A percentile compares a stretch with the other conserved stretches of the same genome.
phyloP scores from a whole-genome alignment of 495 filamentous ascomycete species.

The Aspergillus campestris region DNA sequence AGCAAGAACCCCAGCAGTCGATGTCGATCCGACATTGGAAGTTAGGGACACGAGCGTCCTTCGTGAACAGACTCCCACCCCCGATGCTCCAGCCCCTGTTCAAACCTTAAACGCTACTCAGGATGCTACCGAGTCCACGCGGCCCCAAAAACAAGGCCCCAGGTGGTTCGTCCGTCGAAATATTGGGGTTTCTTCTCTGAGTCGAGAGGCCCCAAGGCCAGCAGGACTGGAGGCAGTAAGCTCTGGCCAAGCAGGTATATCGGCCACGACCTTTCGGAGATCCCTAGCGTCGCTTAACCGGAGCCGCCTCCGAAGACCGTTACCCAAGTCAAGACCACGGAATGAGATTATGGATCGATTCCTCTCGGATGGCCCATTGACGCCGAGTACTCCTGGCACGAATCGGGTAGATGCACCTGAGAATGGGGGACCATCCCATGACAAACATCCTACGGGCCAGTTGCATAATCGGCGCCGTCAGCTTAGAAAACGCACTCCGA shows the following conservation, averaged over 20 bases:
- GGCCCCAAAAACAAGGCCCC: conserved; percentile 17
- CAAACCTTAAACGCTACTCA: not conserved
- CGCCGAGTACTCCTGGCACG: not conserved
- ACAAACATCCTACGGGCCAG: not conserved
- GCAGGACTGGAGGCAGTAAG: conserved; percentile 32
- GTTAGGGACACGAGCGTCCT: not conserved
- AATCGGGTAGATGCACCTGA: not conserved
- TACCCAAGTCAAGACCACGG: conserved; percentile 6
- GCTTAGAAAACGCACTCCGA: conserved; percentile 44
- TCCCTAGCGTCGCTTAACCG: conserved; percentile 21
- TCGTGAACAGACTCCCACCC: not conserved
- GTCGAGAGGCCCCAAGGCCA: conserved; percentile 24
- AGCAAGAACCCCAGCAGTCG: not conserved
- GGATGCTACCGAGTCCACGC: not conserved
- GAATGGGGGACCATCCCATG: not conserved
- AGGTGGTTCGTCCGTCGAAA: conserved; percentile 33
- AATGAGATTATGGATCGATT: conserved; percentile 34
- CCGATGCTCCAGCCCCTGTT: conserved; percentile 1
- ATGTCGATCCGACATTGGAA: not conserved
- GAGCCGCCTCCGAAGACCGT: conserved; percentile 13
- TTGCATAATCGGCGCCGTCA: conserved; percentile 10
- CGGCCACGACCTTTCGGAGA: conserved; percentile 17
- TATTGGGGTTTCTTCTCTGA: conserved; percentile 25
- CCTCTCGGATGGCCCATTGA: conserved; percentile 15
- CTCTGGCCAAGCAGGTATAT: conserved; percentile 8